Base-by-base conservation (phyloP, 768 basidiomycete genomes). In the Tulasnella calospora region DNA sequence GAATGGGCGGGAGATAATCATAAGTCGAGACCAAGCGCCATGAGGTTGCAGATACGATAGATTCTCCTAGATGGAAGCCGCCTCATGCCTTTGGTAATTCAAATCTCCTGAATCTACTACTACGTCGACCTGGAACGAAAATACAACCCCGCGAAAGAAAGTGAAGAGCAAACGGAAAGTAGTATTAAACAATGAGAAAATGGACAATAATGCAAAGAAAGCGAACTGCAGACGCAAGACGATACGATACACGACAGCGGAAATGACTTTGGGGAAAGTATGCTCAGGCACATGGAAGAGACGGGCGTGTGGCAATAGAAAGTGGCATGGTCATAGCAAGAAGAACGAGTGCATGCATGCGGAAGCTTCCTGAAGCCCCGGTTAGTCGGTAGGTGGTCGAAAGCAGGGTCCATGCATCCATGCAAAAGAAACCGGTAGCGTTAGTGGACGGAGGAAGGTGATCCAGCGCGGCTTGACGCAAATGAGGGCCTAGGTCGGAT, bases 1-100 rank as follows among this genome's bases (percentile, higher is more conserved):
- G 10, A 86, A 86, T 74, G 85, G 85, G 2, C 80, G 83, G n/a
- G 82, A 84, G 74, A 82, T 86, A 33, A 79, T 85, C 44, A 84
- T 86, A 35, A 84, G 84, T 73, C 69, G 77, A 10, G 77, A 78
- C 36, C 77, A 78, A 47, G 77, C 77, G 23, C 77, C 77, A 40
- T 78, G 77, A 78, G 36, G 55, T 27, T 38, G 75, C 5, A 67
- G 61, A 17, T 44, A 19, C 12, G 44, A 44, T 40, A 33, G 33
- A 23, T n/a, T 36, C 36, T 40, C 38, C 21, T 36, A 21, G 36
- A 40, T 33, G 36, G 71, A 72, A 72, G 36, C 44, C 13, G n/a
- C 33, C 51, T 7, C 21, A 51, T 27, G 61, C 61, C 10, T 17
- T 27, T 67, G 44, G 61, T 67, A 67, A 67, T 67, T 67, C 61